These are phyloP conservation scores for Tetrahymena malaccensis DNA, from an alignment of 73 alveolate genomes.

Conservation along the genomic window DNA sequence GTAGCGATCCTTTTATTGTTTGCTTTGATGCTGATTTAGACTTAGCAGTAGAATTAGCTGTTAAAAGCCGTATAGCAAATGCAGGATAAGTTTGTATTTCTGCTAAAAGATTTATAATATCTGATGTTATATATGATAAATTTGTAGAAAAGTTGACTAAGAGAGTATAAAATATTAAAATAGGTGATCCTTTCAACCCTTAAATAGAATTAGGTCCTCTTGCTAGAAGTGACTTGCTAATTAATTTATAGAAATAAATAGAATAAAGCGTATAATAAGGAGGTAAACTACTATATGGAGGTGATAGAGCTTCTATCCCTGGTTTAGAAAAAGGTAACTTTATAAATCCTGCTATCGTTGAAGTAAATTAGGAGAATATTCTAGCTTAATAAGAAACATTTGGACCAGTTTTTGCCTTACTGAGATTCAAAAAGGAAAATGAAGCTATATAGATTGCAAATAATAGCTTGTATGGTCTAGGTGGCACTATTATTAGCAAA, in stretches of 20 bases:
- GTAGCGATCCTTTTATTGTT: conserved; percentile 82
- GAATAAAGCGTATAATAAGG: not conserved
- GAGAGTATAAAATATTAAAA: conserved; percentile 22
- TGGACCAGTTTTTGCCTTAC: conserved; percentile 75
- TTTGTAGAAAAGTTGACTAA: conserved; percentile 39
- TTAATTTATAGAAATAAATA: conserved; percentile 4
- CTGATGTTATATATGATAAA: conserved; percentile 46
- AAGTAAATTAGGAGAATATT: conserved; percentile 23
- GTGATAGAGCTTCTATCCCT: not conserved
- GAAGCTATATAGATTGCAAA: conserved; percentile 74
- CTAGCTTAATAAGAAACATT: conserved; percentile 69
- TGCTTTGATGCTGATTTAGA: conserved; percentile 63
- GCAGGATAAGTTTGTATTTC: conserved; percentile 77
- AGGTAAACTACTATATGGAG: conserved; percentile 10
- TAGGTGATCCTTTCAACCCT: conserved; percentile 64
- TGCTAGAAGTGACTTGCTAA: conserved; percentile 48
- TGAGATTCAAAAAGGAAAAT: conserved; percentile 36
- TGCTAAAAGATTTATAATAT: conserved; percentile 71
- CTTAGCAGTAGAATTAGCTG: conserved; percentile 49
- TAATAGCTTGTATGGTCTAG: conserved; percentile 66
- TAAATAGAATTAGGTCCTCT: conserved; percentile 67
- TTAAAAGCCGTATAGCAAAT: conserved; percentile 49
- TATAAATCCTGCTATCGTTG: conserved; percentile 48
- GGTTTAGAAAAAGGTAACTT: conserved; percentile 33
- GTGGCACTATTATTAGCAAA: conserved; percentile 59